A percentile compares a stretch with the other conserved stretches of the same genome.
These are phyloP conservation scores for Fraxinus angustifolia DNA, from an alignment of 305 asterid genomes.

Conservation along the genomic window DNA sequence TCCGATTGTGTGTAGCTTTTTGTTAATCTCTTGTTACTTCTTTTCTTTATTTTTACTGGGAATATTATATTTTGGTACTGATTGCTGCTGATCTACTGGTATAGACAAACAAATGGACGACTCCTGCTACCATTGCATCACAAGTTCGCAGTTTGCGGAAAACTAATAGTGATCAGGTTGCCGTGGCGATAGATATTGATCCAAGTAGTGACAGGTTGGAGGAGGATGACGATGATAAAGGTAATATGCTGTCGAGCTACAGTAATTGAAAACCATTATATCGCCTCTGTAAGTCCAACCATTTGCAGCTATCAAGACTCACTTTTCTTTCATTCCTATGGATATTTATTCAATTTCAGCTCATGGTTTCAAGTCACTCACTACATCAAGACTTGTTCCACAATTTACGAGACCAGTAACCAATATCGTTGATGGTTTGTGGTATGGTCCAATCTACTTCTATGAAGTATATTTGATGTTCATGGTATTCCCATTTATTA, in stretches of 20 bases:
- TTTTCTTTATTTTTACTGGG: background rate
- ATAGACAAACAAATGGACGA: slow-evolving; percentile 70
- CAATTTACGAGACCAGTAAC: slow-evolving; percentile 89
- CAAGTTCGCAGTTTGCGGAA: slow-evolving; percentile 95
- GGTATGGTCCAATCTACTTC: slow-evolving; percentile 45
- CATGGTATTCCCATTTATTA: slow-evolving; percentile 4
- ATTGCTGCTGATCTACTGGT: slow-evolving; percentile 25
- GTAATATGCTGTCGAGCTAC: slow-evolving; percentile 33
- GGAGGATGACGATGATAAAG: slow-evolving; percentile 87
- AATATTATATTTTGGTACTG: slow-evolving; percentile 21
- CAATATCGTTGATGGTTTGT: slow-evolving; percentile 82
- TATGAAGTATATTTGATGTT: background rate
- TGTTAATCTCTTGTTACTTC: background rate
- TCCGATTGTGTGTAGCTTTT: background rate
- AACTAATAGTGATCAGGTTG: slow-evolving; percentile 80
- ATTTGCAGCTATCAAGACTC: slow-evolving; percentile 18
- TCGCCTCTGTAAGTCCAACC: slow-evolving; percentile 8
- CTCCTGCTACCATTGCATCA: slow-evolving; percentile 46
- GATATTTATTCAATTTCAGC: slow-evolving; percentile 48
- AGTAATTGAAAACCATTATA: background rate
- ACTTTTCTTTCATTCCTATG: slow-evolving; percentile 10
- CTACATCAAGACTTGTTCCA: slow-evolving; percentile 85
- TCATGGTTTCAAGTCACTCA: slow-evolving; percentile 97
- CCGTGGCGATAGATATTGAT: slow-evolving; percentile 83
- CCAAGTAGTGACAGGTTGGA: slow-evolving; percentile 49